Conservation (phyloP, 2,329 filamentous ascomycete species). For the Stenocarpella maydis region DNA sequence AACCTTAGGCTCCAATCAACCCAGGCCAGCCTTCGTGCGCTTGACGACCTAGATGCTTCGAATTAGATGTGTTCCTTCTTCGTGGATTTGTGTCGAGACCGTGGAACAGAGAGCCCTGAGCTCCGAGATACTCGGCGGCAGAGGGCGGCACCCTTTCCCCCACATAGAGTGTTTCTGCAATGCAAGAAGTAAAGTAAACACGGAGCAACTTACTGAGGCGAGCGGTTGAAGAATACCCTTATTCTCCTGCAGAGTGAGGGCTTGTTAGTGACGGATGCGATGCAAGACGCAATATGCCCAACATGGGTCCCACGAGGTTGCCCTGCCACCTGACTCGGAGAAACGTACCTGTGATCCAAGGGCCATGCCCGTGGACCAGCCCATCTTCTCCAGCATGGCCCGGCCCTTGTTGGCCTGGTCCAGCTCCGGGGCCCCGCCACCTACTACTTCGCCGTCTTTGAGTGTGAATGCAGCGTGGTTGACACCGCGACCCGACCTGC, state of each 20-base stretch:
- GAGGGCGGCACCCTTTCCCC: no score
- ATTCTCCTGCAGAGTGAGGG: constrained; percentile 68
- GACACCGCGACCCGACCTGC: constrained; percentile 41
- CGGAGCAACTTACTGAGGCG: constrained; percentile 38
- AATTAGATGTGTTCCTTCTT: neutral
- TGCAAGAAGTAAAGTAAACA: neutral
- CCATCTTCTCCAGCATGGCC: constrained; percentile 95
- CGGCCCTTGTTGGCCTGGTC: constrained; percentile 84
- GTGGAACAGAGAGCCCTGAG: neutral
- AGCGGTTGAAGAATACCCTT: constrained; percentile 90
- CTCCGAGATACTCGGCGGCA: no score
- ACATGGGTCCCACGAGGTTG: neutral
- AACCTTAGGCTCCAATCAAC: constrained; percentile 49
- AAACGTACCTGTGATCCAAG: constrained; percentile 61
- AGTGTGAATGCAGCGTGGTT: constrained; percentile 63
- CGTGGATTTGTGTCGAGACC: no score
- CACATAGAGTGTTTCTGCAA: no score
- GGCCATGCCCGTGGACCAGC: constrained; percentile 87
- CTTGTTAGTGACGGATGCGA: neutral
- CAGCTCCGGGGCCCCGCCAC: constrained; percentile 83
- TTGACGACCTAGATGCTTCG: constrained; percentile 78
- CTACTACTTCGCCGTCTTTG: constrained; percentile 87
- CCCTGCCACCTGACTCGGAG: neutral
- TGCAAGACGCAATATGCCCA: neutral
- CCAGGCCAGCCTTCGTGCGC: constrained; percentile 83